These are phyloP conservation scores for Trypanosoma avium DNA, from an alignment of 208 protist genomes.

Conservation along the genomic window DNA sequence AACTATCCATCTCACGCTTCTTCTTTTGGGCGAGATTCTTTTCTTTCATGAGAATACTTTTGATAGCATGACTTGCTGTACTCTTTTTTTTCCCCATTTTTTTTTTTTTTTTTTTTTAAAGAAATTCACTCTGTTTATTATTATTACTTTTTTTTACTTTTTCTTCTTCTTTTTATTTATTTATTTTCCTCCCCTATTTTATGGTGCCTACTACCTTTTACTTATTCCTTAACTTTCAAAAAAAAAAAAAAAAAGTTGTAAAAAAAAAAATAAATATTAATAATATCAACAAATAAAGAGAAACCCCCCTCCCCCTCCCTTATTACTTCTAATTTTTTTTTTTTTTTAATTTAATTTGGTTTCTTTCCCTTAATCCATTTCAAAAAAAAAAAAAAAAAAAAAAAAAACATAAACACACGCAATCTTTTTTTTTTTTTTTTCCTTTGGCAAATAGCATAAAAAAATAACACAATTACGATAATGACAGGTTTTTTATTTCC, in stretches of 20 bases:
- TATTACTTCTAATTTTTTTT: too few species aligned
- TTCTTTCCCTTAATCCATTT: too few species aligned
- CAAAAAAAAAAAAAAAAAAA: neutral
- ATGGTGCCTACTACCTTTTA: neutral
- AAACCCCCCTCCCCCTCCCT: neutral
- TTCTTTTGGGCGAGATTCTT: slow-evolving; percentile 83
- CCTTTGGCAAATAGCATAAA: neutral
- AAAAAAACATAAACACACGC: neutral
- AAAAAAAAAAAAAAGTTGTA: slow-evolving; percentile 14
- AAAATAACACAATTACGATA: neutral
- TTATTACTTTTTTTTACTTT: neutral
- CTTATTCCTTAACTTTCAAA: neutral
- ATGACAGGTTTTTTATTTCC: neutral
- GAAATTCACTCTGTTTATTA: too few species aligned
- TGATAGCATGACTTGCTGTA: slow-evolving; percentile 74
- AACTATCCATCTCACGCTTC: slow-evolving; percentile 85
- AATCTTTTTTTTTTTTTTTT: neutral
- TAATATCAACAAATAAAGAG: slow-evolving; percentile 10
- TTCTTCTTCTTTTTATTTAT: neutral
- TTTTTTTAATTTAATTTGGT: too few species aligned
- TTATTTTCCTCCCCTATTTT: neutral
- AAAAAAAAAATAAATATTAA: slow-evolving; percentile 11
- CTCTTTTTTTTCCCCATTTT: slow-evolving; percentile 80
- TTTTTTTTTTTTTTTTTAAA: neutral
- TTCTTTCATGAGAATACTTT: slow-evolving; percentile 92